Conservation (phyloP, 208 protist species). For the Leishmania martiniquensis region DNA sequence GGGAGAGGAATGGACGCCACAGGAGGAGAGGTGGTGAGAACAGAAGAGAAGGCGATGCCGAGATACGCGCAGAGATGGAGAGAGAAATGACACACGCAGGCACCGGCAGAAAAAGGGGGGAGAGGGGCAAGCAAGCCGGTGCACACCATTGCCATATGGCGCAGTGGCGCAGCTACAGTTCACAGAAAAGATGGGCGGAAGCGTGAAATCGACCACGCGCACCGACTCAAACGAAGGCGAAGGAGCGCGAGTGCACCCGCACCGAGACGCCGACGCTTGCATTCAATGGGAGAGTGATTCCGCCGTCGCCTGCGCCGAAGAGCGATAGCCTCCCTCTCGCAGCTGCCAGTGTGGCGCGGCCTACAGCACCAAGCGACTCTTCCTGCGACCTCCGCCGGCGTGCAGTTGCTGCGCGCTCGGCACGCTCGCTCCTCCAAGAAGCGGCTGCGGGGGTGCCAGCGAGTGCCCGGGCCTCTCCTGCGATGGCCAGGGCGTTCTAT, state of each 20-base stretch:
- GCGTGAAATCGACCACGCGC: not conserved
- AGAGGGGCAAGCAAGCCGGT: too few species aligned
- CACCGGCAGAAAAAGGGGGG: too few species aligned
- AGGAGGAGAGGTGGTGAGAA: not conserved
- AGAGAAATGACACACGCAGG: too few species aligned
- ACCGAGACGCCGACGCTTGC: not conserved
- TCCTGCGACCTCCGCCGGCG: slow-evolving; percentile 20
- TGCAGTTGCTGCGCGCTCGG: slow-evolving; percentile 4
- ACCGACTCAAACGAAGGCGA: not conserved
- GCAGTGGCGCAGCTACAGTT: too few species aligned
- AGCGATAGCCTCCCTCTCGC: not conserved
- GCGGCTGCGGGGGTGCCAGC: slow-evolving; percentile 15
- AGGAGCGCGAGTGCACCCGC: not conserved
- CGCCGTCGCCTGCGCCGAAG: not conserved
- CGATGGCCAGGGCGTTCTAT: not conserved
- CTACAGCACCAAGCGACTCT: slow-evolving; percentile 36
- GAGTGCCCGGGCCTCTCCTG: not conserved
- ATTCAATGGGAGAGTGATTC: not conserved
- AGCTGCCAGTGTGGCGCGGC: not conserved
- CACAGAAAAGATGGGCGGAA: not conserved
- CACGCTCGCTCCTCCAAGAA: slow-evolving; percentile 23
- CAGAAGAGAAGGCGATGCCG: not conserved
- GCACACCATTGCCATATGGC: too few species aligned
- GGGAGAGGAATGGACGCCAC: not conserved
- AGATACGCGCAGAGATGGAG: too few species aligned